phyloP scores from a whole-genome alignment of 2,329 filamentous ascomycete genomes.

The Alternaria panax region DNA sequence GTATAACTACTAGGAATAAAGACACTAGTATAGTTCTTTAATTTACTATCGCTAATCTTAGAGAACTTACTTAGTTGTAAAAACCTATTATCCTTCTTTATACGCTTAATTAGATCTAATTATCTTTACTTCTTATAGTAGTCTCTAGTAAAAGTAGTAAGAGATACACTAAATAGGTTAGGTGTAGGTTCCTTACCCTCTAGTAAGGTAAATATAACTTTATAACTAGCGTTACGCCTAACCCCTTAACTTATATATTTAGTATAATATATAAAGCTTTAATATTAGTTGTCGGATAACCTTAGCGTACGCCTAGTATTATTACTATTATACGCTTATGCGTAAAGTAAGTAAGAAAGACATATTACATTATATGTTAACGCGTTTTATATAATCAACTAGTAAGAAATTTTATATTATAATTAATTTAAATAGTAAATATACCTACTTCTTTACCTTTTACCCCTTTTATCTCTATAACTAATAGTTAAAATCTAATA shows the following conservation, averaged over 20 bases:
- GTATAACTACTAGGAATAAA: constrained; percentile 58
- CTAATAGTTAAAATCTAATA: no score
- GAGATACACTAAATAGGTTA: constrained; percentile 53
- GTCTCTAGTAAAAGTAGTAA: constrained; percentile 56
- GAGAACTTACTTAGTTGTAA: constrained; percentile 48
- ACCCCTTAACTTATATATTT: neutral
- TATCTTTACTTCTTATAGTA: constrained; percentile 55
- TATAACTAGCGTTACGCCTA: constrained; percentile 43
- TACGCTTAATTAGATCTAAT: constrained; percentile 52
- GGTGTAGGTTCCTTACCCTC: constrained; percentile 52
- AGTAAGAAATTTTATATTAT: no score
- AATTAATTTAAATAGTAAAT: no score
- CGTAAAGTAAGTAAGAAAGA: neutral
- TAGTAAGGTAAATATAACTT: constrained; percentile 57
- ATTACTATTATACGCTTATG: neutral
- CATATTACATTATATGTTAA: neutral
- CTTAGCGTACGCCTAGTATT: neutral
- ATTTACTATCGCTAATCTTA: constrained; percentile 51
- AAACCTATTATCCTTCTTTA: constrained; percentile 57
- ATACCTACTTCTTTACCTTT: no score
- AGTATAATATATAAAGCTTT: neutral
- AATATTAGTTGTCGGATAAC: neutral
- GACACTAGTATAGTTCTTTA: constrained; percentile 51
- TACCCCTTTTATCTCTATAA: no score
- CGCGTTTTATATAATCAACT: neutral